Conservation (phyloP, 202 grass and related monocot genomes). For the Schoenoplectus triqueter region DNA sequence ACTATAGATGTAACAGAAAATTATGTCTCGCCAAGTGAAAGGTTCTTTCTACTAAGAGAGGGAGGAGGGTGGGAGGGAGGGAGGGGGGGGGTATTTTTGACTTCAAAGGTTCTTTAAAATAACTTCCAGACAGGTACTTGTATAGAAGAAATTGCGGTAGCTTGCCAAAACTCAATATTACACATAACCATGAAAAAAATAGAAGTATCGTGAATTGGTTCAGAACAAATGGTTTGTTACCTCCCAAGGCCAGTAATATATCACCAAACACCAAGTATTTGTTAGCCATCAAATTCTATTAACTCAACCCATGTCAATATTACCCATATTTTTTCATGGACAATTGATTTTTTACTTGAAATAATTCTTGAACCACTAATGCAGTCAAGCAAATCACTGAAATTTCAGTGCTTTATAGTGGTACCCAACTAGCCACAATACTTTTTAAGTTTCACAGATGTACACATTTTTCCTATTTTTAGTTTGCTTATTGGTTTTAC, state of each 20-base stretch:
- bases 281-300: too few species aligned
- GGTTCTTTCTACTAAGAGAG: neutral
- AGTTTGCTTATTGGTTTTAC: conserved; percentile 25
- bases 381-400: neutral
- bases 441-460: conserved; percentile 4
- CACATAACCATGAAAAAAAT: neutral
- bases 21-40: too few species aligned
- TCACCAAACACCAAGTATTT: neutral
- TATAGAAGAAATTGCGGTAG: neutral
- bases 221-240: neutral
- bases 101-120: neutral
- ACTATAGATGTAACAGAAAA: neutral
- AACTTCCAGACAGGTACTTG: neutral
- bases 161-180: neutral
- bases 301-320: neutral
- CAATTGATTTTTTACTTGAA: neutral
- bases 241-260: neutral
- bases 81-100: neutral
- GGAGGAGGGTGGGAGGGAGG: neutral
- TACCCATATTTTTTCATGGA: neutral
- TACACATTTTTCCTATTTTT: conserved; percentile 20
- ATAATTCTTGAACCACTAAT: neutral
- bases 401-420: neutral
- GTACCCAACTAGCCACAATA: too few species aligned
- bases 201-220: neutral